Evolutionary conservation across 2,329 filamentous ascomycete species (phyloP).

Genomic region (Cordyceps cateniannulata): DNA sequence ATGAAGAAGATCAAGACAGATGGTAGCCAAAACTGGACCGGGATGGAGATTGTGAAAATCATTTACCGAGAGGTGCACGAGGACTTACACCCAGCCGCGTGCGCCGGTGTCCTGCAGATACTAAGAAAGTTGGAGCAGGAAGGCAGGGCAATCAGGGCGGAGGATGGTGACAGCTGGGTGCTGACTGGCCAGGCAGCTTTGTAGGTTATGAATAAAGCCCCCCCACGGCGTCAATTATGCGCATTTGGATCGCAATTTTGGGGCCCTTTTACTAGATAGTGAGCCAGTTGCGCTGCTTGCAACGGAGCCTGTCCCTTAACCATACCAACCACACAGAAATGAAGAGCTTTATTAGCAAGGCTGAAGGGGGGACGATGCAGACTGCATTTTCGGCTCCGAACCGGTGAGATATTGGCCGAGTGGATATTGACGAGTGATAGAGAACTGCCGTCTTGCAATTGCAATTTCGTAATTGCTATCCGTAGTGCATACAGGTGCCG

Average conservation of each 20-base stretch:
- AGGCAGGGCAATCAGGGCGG: slow-evolving; percentile 50
- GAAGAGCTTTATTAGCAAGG: too few relatives aligned
- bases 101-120: slow-evolving; percentile 70
- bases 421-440: background rate
- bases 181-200: slow-evolving; percentile 19
- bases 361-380: too few relatives aligned
- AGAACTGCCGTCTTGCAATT: background rate
- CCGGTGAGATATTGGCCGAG: too few relatives aligned
- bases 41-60: slow-evolving; percentile 77
- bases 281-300: too few relatives aligned
- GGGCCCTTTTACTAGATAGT: background rate
- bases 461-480: background rate
- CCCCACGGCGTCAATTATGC: background rate
- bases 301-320: too few relatives aligned
- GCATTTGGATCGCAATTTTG: background rate
- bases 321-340: too few relatives aligned
- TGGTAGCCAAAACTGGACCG: slow-evolving; percentile 46
- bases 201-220: slow-evolving; percentile 6
- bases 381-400: too few relatives aligned
- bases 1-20: slow-evolving; percentile 34
- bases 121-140: slow-evolving; percentile 72
- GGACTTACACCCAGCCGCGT: slow-evolving; percentile 68
- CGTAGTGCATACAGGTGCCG: background rate
- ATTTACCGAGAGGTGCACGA: slow-evolving; percentile 79
- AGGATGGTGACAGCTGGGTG: slow-evolving; percentile 20